phyloP scores from a whole-genome alignment of 148 eudicot species.

The Cornus suecica region DNA sequence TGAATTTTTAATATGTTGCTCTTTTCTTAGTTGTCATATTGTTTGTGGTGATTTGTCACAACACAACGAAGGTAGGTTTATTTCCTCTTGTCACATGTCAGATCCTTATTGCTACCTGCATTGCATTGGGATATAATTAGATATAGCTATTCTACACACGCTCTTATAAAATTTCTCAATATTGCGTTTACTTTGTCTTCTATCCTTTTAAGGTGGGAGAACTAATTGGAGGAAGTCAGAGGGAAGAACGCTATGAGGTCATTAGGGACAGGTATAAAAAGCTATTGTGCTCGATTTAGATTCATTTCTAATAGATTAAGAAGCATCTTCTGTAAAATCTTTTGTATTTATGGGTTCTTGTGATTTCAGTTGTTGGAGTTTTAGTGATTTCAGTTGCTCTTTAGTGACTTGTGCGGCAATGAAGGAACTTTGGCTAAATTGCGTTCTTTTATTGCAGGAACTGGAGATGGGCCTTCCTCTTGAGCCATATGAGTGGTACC shows the following conservation, averaged over 20 bases:
- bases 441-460: slow-evolving; percentile 43
- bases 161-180: not conserved
- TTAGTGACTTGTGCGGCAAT: not conserved
- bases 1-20: not conserved
- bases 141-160: not conserved
- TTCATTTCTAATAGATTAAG: not conserved
- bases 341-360: not conserved
- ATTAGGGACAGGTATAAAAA: slow-evolving; percentile 53
- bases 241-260: slow-evolving; percentile 91
- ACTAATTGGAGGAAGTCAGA: slow-evolving; percentile 95
- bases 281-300: not conserved
- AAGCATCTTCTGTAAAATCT: not conserved
- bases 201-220: slow-evolving; percentile 77
- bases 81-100: not conserved
- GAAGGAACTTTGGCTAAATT: not conserved
- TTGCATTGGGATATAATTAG: not conserved
- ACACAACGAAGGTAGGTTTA: slow-evolving; percentile 80
- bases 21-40: not conserved
- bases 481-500: slow-evolving; percentile 96
- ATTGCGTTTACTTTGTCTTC: not conserved
- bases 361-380: not conserved
- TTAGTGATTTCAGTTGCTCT: not conserved
- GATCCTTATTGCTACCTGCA: slow-evolving; percentile 6
- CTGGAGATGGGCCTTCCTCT: slow-evolving; percentile 80
- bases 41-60: slow-evolving; percentile 1